phyloP scores from a whole-genome alignment of 208 protist species.

The Entamoeba dispar region DNA sequence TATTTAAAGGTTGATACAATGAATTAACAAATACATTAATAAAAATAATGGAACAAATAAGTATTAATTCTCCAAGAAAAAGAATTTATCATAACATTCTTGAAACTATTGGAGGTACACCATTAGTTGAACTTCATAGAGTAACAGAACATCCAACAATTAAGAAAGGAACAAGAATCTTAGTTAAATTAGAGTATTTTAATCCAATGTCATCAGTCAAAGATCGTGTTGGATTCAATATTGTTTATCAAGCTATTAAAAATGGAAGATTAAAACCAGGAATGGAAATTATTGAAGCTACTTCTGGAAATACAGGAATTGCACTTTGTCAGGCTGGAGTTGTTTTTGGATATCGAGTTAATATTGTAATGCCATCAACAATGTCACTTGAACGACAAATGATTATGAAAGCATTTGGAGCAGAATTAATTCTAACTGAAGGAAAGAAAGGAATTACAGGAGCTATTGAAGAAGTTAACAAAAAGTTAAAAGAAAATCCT shows the following conservation, averaged over 20 bases:
- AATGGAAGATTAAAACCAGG: background rate
- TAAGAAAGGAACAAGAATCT: background rate
- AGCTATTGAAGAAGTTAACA: background rate
- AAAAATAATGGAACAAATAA: too few species aligned
- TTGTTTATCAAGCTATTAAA: slow-evolving; percentile 3
- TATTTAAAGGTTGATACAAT: too few species aligned
- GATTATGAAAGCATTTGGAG: background rate
- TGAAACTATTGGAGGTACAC: background rate
- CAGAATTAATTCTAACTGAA: background rate
- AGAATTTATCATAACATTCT: background rate
- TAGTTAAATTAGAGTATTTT: slow-evolving; percentile 1
- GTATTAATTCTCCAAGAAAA: background rate
- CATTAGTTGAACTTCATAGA: background rate
- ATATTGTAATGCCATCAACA: slow-evolving; percentile 3
- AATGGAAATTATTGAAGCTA: slow-evolving; percentile 4
- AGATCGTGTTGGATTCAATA: slow-evolving; percentile 4
- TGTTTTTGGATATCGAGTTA: background rate
- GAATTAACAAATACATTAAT: too few species aligned
- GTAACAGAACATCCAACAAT: background rate
- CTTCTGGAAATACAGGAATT: slow-evolving; percentile 13
- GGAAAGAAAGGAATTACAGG: background rate
- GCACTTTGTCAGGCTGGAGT: background rate
- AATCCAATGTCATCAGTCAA: slow-evolving; percentile 5
- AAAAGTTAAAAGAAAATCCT: background rate
- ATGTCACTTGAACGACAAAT: background rate